Percentiles rank a stretch among this genome's conserved stretches.
These are phyloP conservation scores for Endocarpon pusillum DNA, from an alignment of 495 filamentous ascomycete species.

Conservation along the genomic window DNA sequence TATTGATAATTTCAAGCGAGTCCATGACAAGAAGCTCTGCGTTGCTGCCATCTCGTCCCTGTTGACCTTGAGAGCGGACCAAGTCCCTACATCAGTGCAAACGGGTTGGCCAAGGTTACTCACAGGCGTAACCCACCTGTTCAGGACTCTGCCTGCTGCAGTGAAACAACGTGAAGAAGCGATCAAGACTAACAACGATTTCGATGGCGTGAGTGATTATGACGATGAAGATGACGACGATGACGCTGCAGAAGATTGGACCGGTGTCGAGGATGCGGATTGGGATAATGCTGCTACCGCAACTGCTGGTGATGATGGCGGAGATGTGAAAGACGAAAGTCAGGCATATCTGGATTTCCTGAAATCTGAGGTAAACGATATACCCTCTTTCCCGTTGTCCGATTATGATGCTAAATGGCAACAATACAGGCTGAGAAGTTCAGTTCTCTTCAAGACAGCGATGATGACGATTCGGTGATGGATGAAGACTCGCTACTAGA, in stretches of 20 bases:
- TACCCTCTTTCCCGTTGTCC: slow-evolving; percentile 6
- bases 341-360: slow-evolving; percentile 91
- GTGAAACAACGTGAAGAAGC: slow-evolving; percentile 83
- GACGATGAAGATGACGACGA: slow-evolving; percentile 63
- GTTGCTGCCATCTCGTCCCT: slow-evolving; percentile 83
- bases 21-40: slow-evolving; percentile 96
- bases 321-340: slow-evolving; percentile 72
- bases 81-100: slow-evolving; percentile 76
- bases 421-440: slow-evolving; percentile 62
- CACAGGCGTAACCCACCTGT: slow-evolving; percentile 76
- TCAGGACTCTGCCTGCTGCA: slow-evolving; percentile 78
- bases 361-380: slow-evolving; percentile 55
- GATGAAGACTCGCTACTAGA: slow-evolving; percentile 87
- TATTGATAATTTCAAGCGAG: slow-evolving; percentile 81
- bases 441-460: slow-evolving; percentile 41
- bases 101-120: slow-evolving; percentile 93
- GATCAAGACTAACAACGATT: slow-evolving; percentile 74
- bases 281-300: slow-evolving; percentile 42
- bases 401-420: not conserved
- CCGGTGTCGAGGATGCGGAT: slow-evolving; percentile 54
- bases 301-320: slow-evolving; percentile 33
- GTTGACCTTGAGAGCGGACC: slow-evolving; percentile 52
- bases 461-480: slow-evolving; percentile 73
- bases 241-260: slow-evolving; percentile 52
- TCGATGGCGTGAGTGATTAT: slow-evolving; percentile 41